These are phyloP conservation scores for Pyrenula massariospora DNA, from an alignment of 495 filamentous ascomycete genomes.

Conservation along the genomic window DNA sequence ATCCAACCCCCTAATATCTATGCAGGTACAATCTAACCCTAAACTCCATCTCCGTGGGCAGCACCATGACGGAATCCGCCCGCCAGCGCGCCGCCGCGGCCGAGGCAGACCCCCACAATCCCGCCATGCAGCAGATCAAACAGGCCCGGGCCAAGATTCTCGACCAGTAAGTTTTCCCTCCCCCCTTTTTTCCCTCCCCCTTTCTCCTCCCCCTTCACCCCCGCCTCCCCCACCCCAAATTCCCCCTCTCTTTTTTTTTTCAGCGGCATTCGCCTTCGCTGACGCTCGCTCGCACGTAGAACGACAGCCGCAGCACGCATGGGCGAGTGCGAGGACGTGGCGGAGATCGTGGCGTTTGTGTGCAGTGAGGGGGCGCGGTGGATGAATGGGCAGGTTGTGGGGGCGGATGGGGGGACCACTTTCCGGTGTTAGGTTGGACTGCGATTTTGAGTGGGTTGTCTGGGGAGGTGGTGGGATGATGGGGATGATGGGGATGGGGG, in stretches of 20 bases:
- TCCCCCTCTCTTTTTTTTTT: no score
- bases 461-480: no score
- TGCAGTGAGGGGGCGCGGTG: conserved; percentile 6
- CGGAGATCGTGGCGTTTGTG: conserved; percentile 7
- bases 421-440: not conserved
- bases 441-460: no score
- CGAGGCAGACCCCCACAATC: not conserved
- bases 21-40: not conserved
- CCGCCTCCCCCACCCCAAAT: no score
- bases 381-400: conserved; percentile 5
- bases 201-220: no score
- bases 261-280: no score
- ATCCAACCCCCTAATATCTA: no score
- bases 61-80: not conserved
- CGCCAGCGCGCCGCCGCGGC: not conserved
- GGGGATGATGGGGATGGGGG: no score
- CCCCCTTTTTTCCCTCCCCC: not conserved
- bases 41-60: not conserved
- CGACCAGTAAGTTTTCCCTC: not conserved
- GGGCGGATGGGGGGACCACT: conserved; percentile 1
- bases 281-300: no score
- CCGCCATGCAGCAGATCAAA: not conserved
- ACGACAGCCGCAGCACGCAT: conserved; percentile 4
- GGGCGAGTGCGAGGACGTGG: conserved; percentile 9
- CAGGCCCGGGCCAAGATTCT: not conserved